Percentiles rank a stretch among this genome's conserved stretches.
Conservation (phyloP, 1,284 basidiomycete genomes). For the Mycena citricolor region DNA sequence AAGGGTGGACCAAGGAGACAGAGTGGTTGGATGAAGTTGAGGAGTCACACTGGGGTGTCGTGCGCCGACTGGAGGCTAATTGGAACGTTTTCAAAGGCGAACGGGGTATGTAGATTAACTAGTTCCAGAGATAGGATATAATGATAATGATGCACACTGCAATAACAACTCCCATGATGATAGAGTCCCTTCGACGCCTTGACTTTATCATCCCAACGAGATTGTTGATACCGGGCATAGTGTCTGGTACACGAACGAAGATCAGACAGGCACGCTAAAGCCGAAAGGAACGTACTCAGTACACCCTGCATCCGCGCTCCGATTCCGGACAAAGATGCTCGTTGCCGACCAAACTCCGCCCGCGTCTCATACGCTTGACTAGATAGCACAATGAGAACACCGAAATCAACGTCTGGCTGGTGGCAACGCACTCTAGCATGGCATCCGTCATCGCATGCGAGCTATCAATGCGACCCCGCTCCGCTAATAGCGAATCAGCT, state of each 20-base stretch:
- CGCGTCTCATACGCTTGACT: constrained; percentile 98
- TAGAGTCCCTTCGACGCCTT: constrained; percentile 83
- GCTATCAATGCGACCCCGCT: constrained; percentile 87
- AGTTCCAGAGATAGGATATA: constrained; percentile 74
- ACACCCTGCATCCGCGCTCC: constrained; percentile 83
- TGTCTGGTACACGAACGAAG: constrained; percentile 45
- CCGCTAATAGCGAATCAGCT: constrained; percentile 84
- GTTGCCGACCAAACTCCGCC: constrained; percentile 90
- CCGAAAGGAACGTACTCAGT: constrained; percentile 56
- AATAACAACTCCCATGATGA: constrained; percentile 87
- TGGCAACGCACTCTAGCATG: constrained; percentile 71
- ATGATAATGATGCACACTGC: constrained; percentile 82
- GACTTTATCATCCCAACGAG: constrained; percentile 91
- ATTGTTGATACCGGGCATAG: constrained; percentile 93
- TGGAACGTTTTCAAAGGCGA: constrained; percentile 60
- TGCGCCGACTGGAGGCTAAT: constrained; percentile 63
- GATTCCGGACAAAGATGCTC: constrained; percentile 72
- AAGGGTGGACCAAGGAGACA: constrained; percentile 65
- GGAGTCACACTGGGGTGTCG: constrained; percentile 55
- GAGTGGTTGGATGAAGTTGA: constrained; percentile 48
- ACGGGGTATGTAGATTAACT: constrained; percentile 12
- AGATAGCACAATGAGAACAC: constrained; percentile 15
- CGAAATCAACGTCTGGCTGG: constrained; percentile 3
- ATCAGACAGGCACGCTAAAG: not conserved
- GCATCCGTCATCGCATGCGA: constrained; percentile 95